Evolutionary conservation across 495 filamentous ascomycete species (phyloP).

Genomic region (Daldinia grandis): DNA sequence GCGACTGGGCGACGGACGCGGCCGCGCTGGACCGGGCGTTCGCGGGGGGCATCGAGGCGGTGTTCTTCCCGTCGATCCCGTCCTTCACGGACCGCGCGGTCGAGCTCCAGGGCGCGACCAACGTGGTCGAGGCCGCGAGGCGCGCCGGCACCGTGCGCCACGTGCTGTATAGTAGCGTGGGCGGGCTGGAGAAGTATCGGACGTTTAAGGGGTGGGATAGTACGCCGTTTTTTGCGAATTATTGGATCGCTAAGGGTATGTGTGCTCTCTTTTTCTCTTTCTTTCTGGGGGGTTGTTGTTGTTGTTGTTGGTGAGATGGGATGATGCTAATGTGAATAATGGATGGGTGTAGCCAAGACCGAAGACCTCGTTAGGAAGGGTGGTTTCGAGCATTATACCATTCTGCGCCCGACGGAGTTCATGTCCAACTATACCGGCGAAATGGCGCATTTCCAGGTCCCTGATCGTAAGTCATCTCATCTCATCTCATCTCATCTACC

Average conservation of each 20-base stretch:
- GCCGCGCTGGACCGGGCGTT: conserved; percentile 57
- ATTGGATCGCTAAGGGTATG: conserved; percentile 21
- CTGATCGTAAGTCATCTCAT: conserved; percentile 1
- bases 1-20: conserved; percentile 62
- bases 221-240: conserved; percentile 7
- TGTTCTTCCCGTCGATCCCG: conserved; percentile 60
- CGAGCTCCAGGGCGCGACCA: conserved; percentile 60
- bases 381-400: conserved; percentile 58
- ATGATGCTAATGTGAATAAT: not conserved
- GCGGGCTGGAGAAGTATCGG: conserved; percentile 51
- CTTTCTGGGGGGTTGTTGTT: too few species aligned
- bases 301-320: not conserved
- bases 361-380: conserved; percentile 48
- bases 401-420: conserved; percentile 69
- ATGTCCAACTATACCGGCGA: conserved; percentile 61
- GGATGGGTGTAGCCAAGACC: conserved; percentile 23
- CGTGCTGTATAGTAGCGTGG: conserved; percentile 72
- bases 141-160: conserved; percentile 56
- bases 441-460: not conserved
- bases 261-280: not conserved
- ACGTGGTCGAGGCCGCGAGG: conserved; percentile 63
- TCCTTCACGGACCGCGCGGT: conserved; percentile 20
- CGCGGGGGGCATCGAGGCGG: conserved; percentile 49
- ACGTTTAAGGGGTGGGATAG: conserved; percentile 3
- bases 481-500: not conserved